Evolutionary conservation across 2,329 filamentous ascomycete genomes (phyloP).

Genomic region (Cytospora leucostoma): DNA sequence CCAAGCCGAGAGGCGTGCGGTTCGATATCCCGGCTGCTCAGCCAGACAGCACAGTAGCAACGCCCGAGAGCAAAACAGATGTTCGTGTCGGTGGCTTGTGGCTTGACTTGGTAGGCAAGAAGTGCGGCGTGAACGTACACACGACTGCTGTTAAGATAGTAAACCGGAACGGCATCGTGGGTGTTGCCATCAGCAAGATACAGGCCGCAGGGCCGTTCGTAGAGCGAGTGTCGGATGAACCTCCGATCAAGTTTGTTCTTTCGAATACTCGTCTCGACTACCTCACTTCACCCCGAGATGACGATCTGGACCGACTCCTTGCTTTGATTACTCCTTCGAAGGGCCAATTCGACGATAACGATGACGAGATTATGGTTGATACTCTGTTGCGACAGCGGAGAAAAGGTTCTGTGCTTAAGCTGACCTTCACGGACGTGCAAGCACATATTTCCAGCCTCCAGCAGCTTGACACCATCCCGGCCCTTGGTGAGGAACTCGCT

Average conservation of each 20-base stretch:
- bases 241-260: slow-evolving; percentile 65
- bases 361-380: slow-evolving; percentile 94
- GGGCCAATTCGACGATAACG: slow-evolving; percentile 79
- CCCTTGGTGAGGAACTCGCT: slow-evolving; percentile 75
- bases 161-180: slow-evolving; percentile 70
- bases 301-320: slow-evolving; percentile 79
- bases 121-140: slow-evolving; percentile 72
- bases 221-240: slow-evolving; percentile 52
- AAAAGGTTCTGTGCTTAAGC: slow-evolving; percentile 79
- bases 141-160: slow-evolving; percentile 83
- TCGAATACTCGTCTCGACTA: slow-evolving; percentile 72
- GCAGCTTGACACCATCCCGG: slow-evolving; percentile 67
- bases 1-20: slow-evolving; percentile 57
- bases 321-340: slow-evolving; percentile 89
- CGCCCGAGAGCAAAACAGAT: slow-evolving; percentile 68
- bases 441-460: slow-evolving; percentile 63
- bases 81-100: slow-evolving; percentile 73
- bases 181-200: slow-evolving; percentile 74
- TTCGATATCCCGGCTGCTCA: slow-evolving; percentile 58
- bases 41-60: slow-evolving; percentile 48
- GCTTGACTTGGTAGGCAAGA: slow-evolving; percentile 75
- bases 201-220: slow-evolving; percentile 71
- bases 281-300: slow-evolving; percentile 69
- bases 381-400: slow-evolving; percentile 82
- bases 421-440: slow-evolving; percentile 66